Percentiles rank a stretch among this genome's conserved stretches.
phyloP scores from a whole-genome alignment of 108 stramenopile genomes.

The Cyclotella distinguenda region DNA sequence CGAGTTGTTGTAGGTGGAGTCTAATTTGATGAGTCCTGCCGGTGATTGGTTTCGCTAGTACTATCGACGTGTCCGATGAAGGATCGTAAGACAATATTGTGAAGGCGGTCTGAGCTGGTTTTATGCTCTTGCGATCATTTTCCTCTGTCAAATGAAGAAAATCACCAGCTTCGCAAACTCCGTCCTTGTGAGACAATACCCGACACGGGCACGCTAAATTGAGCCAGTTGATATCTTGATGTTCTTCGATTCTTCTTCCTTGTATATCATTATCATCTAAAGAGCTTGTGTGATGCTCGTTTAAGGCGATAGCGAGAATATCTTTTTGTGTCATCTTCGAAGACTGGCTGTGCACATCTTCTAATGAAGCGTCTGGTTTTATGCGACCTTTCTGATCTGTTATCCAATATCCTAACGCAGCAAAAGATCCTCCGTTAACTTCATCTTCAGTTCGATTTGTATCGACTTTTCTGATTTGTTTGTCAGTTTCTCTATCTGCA shows the following conservation, averaged over 20 bases:
- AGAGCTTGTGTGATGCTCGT: neutral
- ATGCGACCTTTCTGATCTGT: slow-evolving; percentile 34
- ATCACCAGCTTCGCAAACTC: slow-evolving; percentile 73
- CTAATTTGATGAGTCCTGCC: slow-evolving; percentile 90
- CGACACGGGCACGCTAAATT: slow-evolving; percentile 77
- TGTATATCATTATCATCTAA: neutral
- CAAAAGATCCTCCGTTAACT: slow-evolving; percentile 1
- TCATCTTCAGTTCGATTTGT: neutral
- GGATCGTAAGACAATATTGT: slow-evolving; percentile 67
- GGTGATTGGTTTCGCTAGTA: slow-evolving; percentile 62
- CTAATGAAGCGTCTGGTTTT: slow-evolving; percentile 1
- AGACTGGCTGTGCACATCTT: slow-evolving; percentile 16
- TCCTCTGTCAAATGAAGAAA: slow-evolving; percentile 57
- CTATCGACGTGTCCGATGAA: slow-evolving; percentile 67
- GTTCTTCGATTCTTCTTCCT: neutral
- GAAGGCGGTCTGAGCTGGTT: slow-evolving; percentile 80
- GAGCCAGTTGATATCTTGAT: slow-evolving; percentile 53
- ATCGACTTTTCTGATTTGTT: slow-evolving; percentile 5
- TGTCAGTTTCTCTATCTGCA: slow-evolving; percentile 1
- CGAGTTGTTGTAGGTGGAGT: slow-evolving; percentile 75
- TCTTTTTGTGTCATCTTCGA: slow-evolving; percentile 7
- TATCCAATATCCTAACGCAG: slow-evolving; percentile 58
- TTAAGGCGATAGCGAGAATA: slow-evolving; percentile 20
- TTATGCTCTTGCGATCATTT: slow-evolving; percentile 57
- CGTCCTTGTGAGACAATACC: slow-evolving; percentile 71